phyloP scores from a whole-genome alignment of 192 early-diverging fungal species.

The Funneliformis geosporum region DNA sequence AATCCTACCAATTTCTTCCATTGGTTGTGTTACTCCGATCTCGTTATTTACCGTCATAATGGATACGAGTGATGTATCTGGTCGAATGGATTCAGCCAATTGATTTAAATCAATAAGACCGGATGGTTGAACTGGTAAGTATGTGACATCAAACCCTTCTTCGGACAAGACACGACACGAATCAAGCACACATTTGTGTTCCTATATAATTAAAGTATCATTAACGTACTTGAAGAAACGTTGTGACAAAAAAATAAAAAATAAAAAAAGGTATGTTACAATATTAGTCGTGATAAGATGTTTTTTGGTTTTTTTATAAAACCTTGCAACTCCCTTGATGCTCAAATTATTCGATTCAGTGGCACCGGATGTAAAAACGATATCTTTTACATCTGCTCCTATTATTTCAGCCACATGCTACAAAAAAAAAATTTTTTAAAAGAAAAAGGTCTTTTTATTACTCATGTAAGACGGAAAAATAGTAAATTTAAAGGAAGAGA shows the following conservation, averaged over 20 bases:
- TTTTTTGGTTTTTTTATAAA: slow-evolving; percentile 92
- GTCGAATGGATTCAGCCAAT: slow-evolving; percentile 81
- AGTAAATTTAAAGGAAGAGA: neutral
- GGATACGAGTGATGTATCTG: slow-evolving; percentile 88
- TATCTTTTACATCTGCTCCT: slow-evolving; percentile 93
- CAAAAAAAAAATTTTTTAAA: no score
- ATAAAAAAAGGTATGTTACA: slow-evolving; percentile 35
- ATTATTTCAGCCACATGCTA: slow-evolving; percentile 86
- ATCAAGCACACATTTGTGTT: slow-evolving; percentile 98
- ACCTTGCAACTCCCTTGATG: slow-evolving; percentile 93
- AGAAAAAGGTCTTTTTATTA: slow-evolving; percentile 24
- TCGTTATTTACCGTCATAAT: slow-evolving; percentile 99
- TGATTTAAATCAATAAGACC: slow-evolving; percentile 82
- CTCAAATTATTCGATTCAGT: slow-evolving; percentile 96
- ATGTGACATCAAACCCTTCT: slow-evolving; percentile 95
- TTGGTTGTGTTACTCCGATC: slow-evolving; percentile 94
- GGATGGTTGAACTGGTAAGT: slow-evolving; percentile 82
- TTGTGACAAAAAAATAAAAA: slow-evolving; percentile 10
- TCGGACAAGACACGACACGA: slow-evolving; percentile 94
- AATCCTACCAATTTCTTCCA: slow-evolving; percentile 86
- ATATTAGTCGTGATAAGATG: slow-evolving; percentile 97
- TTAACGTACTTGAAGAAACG: no score
- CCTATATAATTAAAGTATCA: slow-evolving; percentile 46
- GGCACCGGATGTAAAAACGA: slow-evolving; percentile 94
- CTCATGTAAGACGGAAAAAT: neutral